Conservation (phyloP, 1,284 basidiomycete species). For the Apiotrichum gamsii region DNA sequence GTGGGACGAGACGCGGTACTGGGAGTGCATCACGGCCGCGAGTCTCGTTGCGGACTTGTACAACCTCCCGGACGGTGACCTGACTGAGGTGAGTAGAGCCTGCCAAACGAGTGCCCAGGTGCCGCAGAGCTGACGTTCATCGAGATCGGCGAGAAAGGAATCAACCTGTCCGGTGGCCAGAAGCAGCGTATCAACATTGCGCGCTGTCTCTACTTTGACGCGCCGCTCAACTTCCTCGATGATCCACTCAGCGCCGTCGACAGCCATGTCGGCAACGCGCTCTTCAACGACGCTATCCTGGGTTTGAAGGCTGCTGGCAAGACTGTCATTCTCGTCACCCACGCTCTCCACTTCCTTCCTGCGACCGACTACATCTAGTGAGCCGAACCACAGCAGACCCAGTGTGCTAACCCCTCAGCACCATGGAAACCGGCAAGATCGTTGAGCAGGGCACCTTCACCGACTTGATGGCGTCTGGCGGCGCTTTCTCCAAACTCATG, state of each 20-base stretch:
- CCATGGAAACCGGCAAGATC: conserved; percentile 56
- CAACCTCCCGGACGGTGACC: conserved; percentile 64
- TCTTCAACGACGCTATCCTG: conserved; percentile 79
- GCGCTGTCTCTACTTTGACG: conserved; percentile 74
- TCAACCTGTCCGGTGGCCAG: conserved; percentile 45
- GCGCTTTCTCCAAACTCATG: conserved; percentile 58
- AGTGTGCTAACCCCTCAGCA: conserved; percentile 53
- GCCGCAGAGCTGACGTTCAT: conserved; percentile 60
- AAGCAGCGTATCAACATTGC: conserved; percentile 57
- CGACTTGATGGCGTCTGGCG: conserved; percentile 54
- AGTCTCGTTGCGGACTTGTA: conserved; percentile 64
- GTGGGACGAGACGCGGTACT: conserved; percentile 63
- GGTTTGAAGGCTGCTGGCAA: conserved; percentile 55
- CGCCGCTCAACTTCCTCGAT: conserved; percentile 79
- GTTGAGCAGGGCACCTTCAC: conserved; percentile 61
- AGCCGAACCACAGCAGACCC: conserved; percentile 22
- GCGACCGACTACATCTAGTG: conserved; percentile 16
- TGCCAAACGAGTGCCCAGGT: too few species aligned
- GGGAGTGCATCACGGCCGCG: conserved; percentile 58
- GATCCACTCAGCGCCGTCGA: conserved; percentile 73
- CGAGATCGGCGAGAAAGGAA: conserved; percentile 47
- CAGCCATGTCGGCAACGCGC: conserved; percentile 75
- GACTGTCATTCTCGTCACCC: conserved; percentile 64
- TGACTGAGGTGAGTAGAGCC: conserved; percentile 56
- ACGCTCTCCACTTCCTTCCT: conserved; percentile 49